These are phyloP conservation scores for Grigorovia humatica DNA, from an alignment of 805 yeast genomes.

Conservation along the genomic window DNA sequence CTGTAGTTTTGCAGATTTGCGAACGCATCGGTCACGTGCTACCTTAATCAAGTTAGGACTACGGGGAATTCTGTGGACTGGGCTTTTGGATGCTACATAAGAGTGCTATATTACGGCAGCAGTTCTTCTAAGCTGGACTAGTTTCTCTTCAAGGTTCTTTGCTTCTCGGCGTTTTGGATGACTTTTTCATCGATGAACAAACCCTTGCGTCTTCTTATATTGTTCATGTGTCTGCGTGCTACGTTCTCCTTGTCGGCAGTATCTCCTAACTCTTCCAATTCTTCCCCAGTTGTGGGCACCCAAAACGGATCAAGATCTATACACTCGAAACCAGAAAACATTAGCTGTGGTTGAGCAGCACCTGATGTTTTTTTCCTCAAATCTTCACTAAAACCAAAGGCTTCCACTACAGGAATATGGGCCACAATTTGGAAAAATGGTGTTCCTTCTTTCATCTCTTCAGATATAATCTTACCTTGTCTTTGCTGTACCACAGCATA, in stretches of 20 bases:
- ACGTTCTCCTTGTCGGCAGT: conserved; percentile 85
- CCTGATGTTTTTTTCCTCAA: conserved; percentile 90
- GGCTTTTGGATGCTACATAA: background rate
- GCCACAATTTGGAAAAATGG: conserved; percentile 88
- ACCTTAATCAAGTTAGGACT: background rate
- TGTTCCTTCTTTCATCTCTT: conserved; percentile 97
- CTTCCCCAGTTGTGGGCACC: conserved; percentile 98
- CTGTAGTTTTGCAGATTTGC: background rate
- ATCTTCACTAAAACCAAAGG: conserved; percentile 94
- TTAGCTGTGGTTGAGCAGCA: conserved; percentile 92
- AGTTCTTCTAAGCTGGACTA: conserved; percentile 13
- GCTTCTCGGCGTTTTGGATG: conserved; percentile 87
- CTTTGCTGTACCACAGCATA: conserved; percentile 88
- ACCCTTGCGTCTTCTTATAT: conserved; percentile 78
- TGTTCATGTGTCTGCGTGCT: conserved; percentile 79
- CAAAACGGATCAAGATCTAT: conserved; percentile 94
- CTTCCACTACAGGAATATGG: conserved; percentile 83
- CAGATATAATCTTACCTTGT: conserved; percentile 75
- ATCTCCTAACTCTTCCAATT: conserved; percentile 86
- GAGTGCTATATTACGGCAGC: too few species aligned
- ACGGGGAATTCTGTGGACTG: background rate
- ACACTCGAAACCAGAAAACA: conserved; percentile 78
- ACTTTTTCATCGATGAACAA: conserved; percentile 82
- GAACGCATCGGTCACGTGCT: background rate
- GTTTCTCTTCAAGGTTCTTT: conserved; percentile 73